A percentile compares a stretch with the other conserved stretches of the same genome.
Conservation (phyloP, 306 rosid species). For the Corylus avellana region DNA sequence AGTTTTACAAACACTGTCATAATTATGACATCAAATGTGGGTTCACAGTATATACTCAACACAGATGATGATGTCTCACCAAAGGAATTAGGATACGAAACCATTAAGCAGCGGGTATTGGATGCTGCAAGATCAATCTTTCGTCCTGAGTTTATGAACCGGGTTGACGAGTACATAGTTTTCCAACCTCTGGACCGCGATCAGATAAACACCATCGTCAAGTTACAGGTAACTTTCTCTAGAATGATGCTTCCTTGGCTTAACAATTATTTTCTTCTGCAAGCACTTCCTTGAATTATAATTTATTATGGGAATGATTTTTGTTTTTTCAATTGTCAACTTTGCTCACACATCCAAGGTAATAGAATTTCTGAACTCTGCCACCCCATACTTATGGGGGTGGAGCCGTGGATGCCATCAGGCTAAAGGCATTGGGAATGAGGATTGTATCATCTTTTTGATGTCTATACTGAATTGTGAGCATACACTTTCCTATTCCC, state of each 20-base stretch:
- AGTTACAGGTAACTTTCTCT: slow-evolving; percentile 66
- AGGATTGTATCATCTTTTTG: background rate
- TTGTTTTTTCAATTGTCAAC: background rate
- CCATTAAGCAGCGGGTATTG: slow-evolving; percentile 82
- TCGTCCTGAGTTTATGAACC: slow-evolving; percentile 95
- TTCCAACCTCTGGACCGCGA: slow-evolving; percentile 92
- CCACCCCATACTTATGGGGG: background rate
- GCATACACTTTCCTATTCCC: background rate
- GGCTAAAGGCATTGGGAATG: background rate
- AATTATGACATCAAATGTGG: slow-evolving; percentile 98
- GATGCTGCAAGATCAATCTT: slow-evolving; percentile 94
- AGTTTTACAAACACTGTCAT: slow-evolving; percentile 91
- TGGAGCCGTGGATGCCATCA: background rate
- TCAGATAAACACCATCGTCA: slow-evolving; percentile 78
- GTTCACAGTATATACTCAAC: slow-evolving; percentile 90
- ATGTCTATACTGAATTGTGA: no score
- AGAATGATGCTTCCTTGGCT: background rate
- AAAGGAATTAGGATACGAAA: slow-evolving; percentile 67
- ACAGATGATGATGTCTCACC: slow-evolving; percentile 59
- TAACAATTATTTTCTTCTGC: background rate
- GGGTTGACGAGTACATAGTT: slow-evolving; percentile 94
- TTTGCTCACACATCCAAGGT: background rate
- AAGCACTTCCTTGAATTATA: background rate
- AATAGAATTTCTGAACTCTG: background rate
- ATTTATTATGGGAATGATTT: background rate